phyloP scores from a whole-genome alignment of 352 stramenopile genomes.

The Phytophthora meadii region DNA sequence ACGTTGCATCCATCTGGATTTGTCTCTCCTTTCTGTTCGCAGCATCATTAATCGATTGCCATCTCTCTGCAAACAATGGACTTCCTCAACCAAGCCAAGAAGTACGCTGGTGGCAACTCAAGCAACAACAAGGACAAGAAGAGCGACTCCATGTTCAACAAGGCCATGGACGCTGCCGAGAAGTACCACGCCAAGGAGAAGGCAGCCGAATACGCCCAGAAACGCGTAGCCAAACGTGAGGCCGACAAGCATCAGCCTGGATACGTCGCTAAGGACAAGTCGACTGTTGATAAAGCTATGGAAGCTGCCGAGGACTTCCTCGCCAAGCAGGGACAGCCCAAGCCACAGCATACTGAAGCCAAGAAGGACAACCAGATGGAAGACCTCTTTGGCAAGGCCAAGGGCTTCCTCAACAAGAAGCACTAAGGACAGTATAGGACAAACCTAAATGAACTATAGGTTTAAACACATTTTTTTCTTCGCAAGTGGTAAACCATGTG shows the following conservation, averaged over 20 bases:
- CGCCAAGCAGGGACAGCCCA: constrained; percentile 36
- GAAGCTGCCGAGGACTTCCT: constrained; percentile 38
- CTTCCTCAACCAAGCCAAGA: constrained; percentile 40
- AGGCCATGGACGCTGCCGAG: constrained; percentile 36
- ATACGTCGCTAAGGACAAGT: constrained; percentile 37
- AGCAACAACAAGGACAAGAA: constrained; percentile 29
- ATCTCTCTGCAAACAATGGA: constrained; percentile 21
- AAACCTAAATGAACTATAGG: background rate
- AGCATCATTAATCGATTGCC: constrained; percentile 3
- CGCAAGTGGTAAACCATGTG: no score
- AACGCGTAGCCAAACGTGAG: constrained; percentile 31
- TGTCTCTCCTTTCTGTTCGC: constrained; percentile 21
- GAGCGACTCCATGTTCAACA: constrained; percentile 29
- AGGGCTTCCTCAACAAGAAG: constrained; percentile 28
- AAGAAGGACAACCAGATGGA: constrained; percentile 40
- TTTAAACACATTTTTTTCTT: no score
- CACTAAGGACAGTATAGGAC: constrained; percentile 6
- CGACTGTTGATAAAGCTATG: constrained; percentile 32
- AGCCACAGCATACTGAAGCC: constrained; percentile 12
- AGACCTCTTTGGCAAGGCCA: constrained; percentile 29
- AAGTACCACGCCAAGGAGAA: constrained; percentile 49
- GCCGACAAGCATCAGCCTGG: constrained; percentile 13
- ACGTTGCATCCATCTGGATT: constrained; percentile 21
- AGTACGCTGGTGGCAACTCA: constrained; percentile 16
- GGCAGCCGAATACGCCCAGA: constrained; percentile 36